Base-by-base conservation (phyloP, 352 stramenopile genomes). In the Pythium utonaiense region DNA sequence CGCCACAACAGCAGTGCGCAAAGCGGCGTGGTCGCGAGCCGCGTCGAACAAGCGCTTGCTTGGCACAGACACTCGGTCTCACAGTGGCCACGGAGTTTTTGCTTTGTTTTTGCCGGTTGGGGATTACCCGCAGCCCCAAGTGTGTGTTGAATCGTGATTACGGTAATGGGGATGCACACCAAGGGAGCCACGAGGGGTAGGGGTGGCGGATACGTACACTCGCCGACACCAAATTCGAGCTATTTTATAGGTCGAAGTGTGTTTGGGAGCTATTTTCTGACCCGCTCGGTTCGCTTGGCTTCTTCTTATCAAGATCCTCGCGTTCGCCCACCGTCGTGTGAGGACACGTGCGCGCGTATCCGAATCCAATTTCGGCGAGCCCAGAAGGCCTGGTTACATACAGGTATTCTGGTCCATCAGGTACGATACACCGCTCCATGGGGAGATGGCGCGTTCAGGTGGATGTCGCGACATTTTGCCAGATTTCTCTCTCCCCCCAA, bases 81-180 rank as follows among this genome's bases (percentile, higher is more conserved):
- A 47, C 40, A 47, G 17, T 47, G 40, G 40, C 40, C 40, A 47
- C 24, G 40, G 40, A 14, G 40, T 47, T 27, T 21, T 47, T 47
- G 40, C 22, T 19, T 25, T 47, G 40, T 47, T 47, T 21, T 28
- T 19, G 22, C 24, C 9, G 6, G 19, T 27, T 17, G 22, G 7
- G 17, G 40, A 47, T 47, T 47, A 47, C 40, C 40, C 40, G 24
- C 6, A 47, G 27, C 40, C 40, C 40, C 27, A 17, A 10, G 7
- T 8, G 7, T n/a, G 19, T 21, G 40, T 47, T 27, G 12, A n/a
- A 57, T 44, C 38, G 33, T 57, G 51, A 57, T 57, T 57, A 57
- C 51, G 51, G 31, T 57, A n/a, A n/a, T n/a, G 21, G 21, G 21
- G 27, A 21, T 3, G 33, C 6, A 9, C 17, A 45, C 17, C 24